Base-by-base conservation (phyloP, 164 flowering plant species). In the Saururus chinensis region DNA sequence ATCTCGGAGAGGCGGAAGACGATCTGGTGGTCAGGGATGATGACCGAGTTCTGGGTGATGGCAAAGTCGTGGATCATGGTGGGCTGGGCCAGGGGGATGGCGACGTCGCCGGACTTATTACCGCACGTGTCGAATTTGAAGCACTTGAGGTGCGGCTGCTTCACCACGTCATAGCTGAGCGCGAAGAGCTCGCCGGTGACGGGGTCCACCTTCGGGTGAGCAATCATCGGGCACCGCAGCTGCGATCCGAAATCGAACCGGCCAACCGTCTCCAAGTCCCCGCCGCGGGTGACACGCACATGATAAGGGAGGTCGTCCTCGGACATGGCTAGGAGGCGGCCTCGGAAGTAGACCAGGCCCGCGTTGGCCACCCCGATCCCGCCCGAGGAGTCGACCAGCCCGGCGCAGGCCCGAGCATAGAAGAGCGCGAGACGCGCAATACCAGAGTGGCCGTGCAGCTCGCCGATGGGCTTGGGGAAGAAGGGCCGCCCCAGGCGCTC, bases 141-240 rank as follows among this genome's bases (percentile, higher is more conserved):
- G 75, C 66, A 81, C 59, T 74, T 81, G 62, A 84, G 75, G 61
- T 80, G 71, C 3, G 88, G 88, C 53, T 70, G 71, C 45, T 66
- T 63, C 17, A 80, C 22, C 0, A 81, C 79, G 66, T 81, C 64
- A 68, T 84, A 84, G 60, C 85, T 77, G 10, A 84, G 72, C 4
- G 77, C 63, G 59, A 67, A 75, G 17, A 84, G 78, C 58, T 81
- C 83, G 1, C 81, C 81, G 17, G 85, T 75, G 0, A 26, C 53
- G 9, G 88, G 86, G 68, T 84, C 88, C 66, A 78, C 67, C 69
- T 84, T 84, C 0, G 88, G 88, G 57, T 84, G 88, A 0, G 88
- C 86, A 9, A 81, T 80, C 79, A 81, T 65, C 0, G 82, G 66
- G 10, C 68, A 63, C 17, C 59, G 51, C 1, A 84, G 69, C 57